A percentile compares a stretch with the other conserved stretches of the same genome.
phyloP scores from a whole-genome alignment of 1,284 basidiomycete genomes.

The Marasmius fiardii region DNA sequence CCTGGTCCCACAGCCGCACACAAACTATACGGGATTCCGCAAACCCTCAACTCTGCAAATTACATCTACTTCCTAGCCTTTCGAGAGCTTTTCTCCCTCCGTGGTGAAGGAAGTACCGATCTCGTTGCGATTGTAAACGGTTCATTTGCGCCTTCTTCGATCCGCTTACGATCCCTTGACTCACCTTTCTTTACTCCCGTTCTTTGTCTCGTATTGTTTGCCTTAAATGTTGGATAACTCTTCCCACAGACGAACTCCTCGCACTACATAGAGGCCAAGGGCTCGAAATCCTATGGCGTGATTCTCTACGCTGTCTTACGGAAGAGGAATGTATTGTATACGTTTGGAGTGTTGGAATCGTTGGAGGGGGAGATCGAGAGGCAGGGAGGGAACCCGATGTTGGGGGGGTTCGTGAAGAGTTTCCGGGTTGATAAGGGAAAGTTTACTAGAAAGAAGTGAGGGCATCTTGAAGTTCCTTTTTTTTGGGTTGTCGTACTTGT shows the following conservation, averaged over 20 bases:
- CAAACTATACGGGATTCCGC: constrained; percentile 93
- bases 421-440: too few species aligned
- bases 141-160: too few species aligned
- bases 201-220: neutral
- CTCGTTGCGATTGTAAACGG: constrained; percentile 72
- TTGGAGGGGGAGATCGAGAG: constrained; percentile 50
- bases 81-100: constrained; percentile 69
- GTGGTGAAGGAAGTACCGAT: constrained; percentile 37
- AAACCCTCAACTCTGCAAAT: constrained; percentile 97
- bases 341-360: constrained; percentile 48
- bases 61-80: constrained; percentile 95
- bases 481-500: too few species aligned
- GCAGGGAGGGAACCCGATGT: constrained; percentile 59
- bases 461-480: too few species aligned
- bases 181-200: too few species aligned
- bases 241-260: constrained; percentile 75
- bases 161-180: too few species aligned
- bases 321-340: constrained; percentile 92
- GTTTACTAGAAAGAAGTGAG: too few species aligned
- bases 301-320: constrained; percentile 87
- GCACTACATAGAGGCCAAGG: constrained; percentile 93
- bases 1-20: constrained; percentile 88
- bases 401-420: too few species aligned
- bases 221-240: neutral
- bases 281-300: constrained; percentile 92